Evolutionary conservation across 495 filamentous ascomycete genomes (phyloP).

Genomic region (Podospora australis): DNA sequence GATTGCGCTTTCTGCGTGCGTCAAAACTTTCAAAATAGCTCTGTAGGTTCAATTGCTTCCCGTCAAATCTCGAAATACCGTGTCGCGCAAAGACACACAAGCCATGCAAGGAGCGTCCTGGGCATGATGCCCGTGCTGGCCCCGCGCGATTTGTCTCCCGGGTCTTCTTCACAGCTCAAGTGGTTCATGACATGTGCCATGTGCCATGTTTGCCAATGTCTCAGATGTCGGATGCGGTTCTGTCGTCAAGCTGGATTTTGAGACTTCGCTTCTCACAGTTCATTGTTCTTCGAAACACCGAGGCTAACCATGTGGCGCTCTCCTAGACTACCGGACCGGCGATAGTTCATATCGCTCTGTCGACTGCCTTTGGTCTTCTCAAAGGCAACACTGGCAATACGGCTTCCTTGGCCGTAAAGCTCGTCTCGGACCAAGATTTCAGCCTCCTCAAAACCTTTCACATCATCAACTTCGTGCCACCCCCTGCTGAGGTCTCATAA

Average conservation of each 20-base stretch:
- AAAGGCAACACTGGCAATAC: slow-evolving; percentile 62
- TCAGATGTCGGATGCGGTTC: background rate
- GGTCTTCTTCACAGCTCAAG: too few species aligned
- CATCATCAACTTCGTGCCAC: slow-evolving; percentile 53
- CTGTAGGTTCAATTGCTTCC: too few species aligned
- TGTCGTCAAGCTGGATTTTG: background rate
- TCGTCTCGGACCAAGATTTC: slow-evolving; percentile 76
- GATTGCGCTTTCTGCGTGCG: background rate
- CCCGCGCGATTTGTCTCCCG: background rate
- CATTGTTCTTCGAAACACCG: background rate
- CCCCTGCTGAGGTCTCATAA: slow-evolving; percentile 48
- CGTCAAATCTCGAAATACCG: too few species aligned
- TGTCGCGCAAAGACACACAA: too few species aligned
- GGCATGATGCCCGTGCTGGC: background rate
- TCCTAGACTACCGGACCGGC: background rate
- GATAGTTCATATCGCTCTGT: background rate
- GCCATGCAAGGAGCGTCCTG: too few species aligned
- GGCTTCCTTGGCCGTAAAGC: slow-evolving; percentile 60
- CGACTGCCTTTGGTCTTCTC: slow-evolving; percentile 60
- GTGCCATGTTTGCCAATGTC: too few species aligned
- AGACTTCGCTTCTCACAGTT: too few species aligned
- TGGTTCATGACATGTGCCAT: background rate
- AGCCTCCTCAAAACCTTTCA: slow-evolving; percentile 55
- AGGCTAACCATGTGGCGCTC: slow-evolving; percentile 4
- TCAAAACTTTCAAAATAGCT: background rate